Evolutionary conservation across 768 basidiomycete genomes (phyloP), one percentile per base, ranked within the genome.

Genomic region (Trametes villosa): DNA sequence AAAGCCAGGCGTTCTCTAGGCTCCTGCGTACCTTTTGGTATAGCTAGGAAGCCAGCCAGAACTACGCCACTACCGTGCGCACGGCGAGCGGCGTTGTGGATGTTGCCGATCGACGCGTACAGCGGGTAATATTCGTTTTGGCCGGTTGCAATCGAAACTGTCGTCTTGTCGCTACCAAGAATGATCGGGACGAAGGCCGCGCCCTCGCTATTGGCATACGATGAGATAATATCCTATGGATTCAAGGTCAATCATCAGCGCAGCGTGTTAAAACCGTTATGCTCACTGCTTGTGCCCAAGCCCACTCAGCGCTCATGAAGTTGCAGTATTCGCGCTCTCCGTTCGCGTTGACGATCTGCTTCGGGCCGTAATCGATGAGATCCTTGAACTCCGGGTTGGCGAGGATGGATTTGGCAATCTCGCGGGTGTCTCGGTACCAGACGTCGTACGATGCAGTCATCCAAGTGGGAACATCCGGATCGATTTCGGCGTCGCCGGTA

Each of bases 151-250:
- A 70, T 62, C 18, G 69, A 68, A 0, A 70, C 69, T 5, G 67
- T 68, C 1, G 69, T 70, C 47, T 70, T 70, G 52, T 70, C 69
- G 34, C 67, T 68, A 4, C 67, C 67, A 12, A 67, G 53, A n/a
- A 69, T 64, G 15, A 62, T 48, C 1, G 66, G 64, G 9, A 22
- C 20, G 22, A 44, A 44, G 4, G 12, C 12, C 9, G 42, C n/a
- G 8, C 42, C 42, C 18, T 44, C 20, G n/a, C 42, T 44, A 18
- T 7, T 6, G 13, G 3, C 18, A 20, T 4, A 3, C 4, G 4
- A 7, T 11, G n/a, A 7, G 24, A 44, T 44, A 20, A 20, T 22
- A 22, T 44, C 42, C 42, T 44, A 20, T 4, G 9, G 22, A 4
- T 38, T 2, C 3, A 9, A 8, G 12, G 9, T 44, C 20, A 22